Base-by-base conservation (phyloP, 192 early-diverging fungal species). In the Chytriomyces sp. region DNA sequence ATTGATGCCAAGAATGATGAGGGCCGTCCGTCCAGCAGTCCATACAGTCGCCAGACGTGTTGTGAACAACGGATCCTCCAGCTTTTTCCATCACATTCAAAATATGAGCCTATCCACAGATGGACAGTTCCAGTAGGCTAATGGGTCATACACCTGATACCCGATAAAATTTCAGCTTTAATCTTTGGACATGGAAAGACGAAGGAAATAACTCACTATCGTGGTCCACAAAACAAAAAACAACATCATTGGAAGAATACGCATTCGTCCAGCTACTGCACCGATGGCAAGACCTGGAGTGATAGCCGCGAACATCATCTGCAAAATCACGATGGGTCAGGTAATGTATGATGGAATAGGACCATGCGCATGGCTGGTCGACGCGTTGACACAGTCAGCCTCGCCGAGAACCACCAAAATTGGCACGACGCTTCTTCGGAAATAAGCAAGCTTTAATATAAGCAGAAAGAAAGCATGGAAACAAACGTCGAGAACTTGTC, bases 271-370 rank as follows among this genome's bases (percentile, higher is more conserved):
- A 32, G 94, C 94, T 12, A 91, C 90, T 17, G 93, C 89, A 36
- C 94, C 94, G 41, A 98, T 87, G 7, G 93, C 92, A 58, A 98
- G 82, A n/a, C 94, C 96, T 19, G 93, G 90, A 1, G 94, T 96
- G 66, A 98, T 81, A 17, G 92, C 91, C 0, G 94, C 94, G 79
- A 98, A 98, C 88, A 93, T 92, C 70, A 89, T 79, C 58, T 60
- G 22, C 5, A 60, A 36, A 32, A 34, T 36, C n/a, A n/a, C n/a
- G n/a, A n/a, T n/a, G n/a, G n/a, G n/a, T n/a, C n/a, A n/a, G n/a
- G 44, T 49, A 22, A 14, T 49, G 44, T 3, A 22, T 49, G 2
- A 19, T 12, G n/a, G n/a, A n/a, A n/a, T n/a, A n/a, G n/a, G n/a
- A n/a, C n/a, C n/a, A n/a, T n/a, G n/a, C n/a, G n/a, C n/a, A n/a